phyloP scores from a whole-genome alignment of 2,329 filamentous ascomycete species.

The Phialophora expanda region DNA sequence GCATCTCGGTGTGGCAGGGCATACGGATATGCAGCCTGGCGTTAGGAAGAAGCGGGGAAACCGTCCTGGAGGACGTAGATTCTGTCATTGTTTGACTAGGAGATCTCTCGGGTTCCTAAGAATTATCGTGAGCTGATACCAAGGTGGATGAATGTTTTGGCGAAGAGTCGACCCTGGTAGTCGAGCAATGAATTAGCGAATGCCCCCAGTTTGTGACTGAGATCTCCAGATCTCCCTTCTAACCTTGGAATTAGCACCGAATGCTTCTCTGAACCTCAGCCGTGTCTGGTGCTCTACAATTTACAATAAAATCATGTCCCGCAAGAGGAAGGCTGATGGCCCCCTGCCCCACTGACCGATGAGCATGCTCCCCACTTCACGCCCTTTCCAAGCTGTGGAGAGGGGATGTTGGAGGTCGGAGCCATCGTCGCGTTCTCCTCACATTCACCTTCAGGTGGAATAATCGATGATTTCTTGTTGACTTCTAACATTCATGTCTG shows the following conservation, averaged over 20 bases:
- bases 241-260: neutral
- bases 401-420: neutral
- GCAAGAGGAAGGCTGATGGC: slow-evolving; percentile 11
- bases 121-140: slow-evolving; percentile 20
- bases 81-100: slow-evolving; percentile 6
- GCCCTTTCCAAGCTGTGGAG: slow-evolving; percentile 9
- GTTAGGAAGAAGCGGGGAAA: slow-evolving; percentile 14
- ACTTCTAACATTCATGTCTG: neutral
- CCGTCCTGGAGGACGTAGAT: neutral
- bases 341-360: neutral
- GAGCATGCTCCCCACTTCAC: slow-evolving; percentile 7
- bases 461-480: neutral
- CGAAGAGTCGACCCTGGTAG: slow-evolving; percentile 5
- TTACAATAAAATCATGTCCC: neutral
- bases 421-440: neutral
- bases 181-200: neutral
- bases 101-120: slow-evolving; percentile 4
- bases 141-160: slow-evolving; percentile 29
- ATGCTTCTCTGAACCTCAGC: neutral
- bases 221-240: neutral
- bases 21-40: slow-evolving; percentile 13
- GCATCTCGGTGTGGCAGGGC: slow-evolving; percentile 15
- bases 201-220: neutral
- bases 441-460: neutral
- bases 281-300: neutral